Conservation (phyloP, 2,329 filamentous ascomycete genomes). For the Talaromyces sp. region DNA sequence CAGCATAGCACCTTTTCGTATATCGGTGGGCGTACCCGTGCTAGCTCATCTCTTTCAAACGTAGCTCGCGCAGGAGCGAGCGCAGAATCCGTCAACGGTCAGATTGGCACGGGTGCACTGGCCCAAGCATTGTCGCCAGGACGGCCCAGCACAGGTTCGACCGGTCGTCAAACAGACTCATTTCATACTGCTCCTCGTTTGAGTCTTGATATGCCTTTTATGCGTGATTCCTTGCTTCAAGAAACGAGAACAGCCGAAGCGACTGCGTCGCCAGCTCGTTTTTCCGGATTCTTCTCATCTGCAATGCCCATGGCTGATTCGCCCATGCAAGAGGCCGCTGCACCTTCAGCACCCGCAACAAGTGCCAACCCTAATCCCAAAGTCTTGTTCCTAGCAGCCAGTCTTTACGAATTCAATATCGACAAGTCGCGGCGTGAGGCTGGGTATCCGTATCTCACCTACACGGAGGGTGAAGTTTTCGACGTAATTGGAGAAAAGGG, state of each 20-base stretch:
- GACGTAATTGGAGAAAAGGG: slow-evolving; percentile 95
- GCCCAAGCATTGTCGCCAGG: slow-evolving; percentile 46
- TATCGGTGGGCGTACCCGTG: slow-evolving; percentile 46
- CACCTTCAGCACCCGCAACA: slow-evolving; percentile 41
- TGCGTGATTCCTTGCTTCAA: slow-evolving; percentile 38
- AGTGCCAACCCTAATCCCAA: slow-evolving; percentile 49
- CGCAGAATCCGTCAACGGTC: slow-evolving; percentile 51
- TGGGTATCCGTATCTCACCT: slow-evolving; percentile 92
- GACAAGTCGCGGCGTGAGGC: slow-evolving; percentile 86
- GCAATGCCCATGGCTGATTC: slow-evolving; percentile 76
- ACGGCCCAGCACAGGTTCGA: slow-evolving; percentile 41
- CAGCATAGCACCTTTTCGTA: slow-evolving; percentile 9
- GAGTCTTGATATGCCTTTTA: slow-evolving; percentile 45
- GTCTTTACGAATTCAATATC: slow-evolving; percentile 95
- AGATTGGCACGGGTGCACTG: slow-evolving; percentile 43
- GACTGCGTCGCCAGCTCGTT: slow-evolving; percentile 50
- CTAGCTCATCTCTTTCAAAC: slow-evolving; percentile 54
- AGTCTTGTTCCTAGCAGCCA: slow-evolving; percentile 86
- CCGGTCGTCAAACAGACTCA: slow-evolving; percentile 25
- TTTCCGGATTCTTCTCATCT: slow-evolving; percentile 79
- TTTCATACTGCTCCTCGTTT: slow-evolving; percentile 42
- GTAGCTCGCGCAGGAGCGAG: slow-evolving; percentile 45
- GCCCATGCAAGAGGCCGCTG: slow-evolving; percentile 31
- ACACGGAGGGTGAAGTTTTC: slow-evolving; percentile 91
- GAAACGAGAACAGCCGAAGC: slow-evolving; percentile 27